A percentile compares a stretch with the other conserved stretches of the same genome.
These are phyloP conservation scores for Avena atlantica DNA, from an alignment of 176 grass and related monocot species.

Conservation along the genomic window DNA sequence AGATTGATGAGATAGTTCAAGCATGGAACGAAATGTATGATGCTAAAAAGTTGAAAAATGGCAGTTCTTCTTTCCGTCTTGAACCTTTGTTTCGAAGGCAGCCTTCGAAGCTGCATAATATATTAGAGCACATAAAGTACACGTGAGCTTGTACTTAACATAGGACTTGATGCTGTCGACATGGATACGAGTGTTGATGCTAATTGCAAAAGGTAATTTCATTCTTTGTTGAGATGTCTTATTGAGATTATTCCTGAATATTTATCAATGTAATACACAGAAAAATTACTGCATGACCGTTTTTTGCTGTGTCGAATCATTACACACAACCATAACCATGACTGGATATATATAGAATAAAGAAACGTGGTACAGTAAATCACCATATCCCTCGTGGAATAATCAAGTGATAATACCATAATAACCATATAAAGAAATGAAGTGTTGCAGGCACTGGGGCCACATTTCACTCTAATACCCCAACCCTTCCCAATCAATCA, in stretches of 20 bases:
- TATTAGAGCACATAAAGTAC: constrained; percentile 63
- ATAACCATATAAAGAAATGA: constrained; percentile 11
- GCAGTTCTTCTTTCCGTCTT: constrained; percentile 62
- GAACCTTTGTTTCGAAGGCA: constrained; percentile 70
- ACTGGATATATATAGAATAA: background rate
- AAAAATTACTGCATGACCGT: background rate
- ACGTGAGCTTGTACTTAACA: constrained; percentile 39
- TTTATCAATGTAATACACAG: background rate
- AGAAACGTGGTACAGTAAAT: background rate
- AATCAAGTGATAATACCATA: background rate
- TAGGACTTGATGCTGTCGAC: constrained; percentile 31
- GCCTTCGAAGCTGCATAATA: constrained; percentile 67
- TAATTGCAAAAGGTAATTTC: constrained; percentile 49
- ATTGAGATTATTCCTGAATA: background rate
- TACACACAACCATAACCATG: background rate
- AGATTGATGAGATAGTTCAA: constrained; percentile 83
- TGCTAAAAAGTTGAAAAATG: constrained; percentile 68
- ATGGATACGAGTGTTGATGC: constrained; percentile 38
- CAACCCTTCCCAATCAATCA: constrained; percentile 23
- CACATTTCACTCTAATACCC: background rate
- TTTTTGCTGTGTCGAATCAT: background rate
- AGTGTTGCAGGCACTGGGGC: background rate
- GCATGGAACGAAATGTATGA: constrained; percentile 86
- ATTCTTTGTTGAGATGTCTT: constrained; percentile 24
- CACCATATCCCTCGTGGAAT: background rate